Evolutionary conservation across 2,329 filamentous ascomycete genomes (phyloP).

Genomic region (Phoma herbarum): DNA sequence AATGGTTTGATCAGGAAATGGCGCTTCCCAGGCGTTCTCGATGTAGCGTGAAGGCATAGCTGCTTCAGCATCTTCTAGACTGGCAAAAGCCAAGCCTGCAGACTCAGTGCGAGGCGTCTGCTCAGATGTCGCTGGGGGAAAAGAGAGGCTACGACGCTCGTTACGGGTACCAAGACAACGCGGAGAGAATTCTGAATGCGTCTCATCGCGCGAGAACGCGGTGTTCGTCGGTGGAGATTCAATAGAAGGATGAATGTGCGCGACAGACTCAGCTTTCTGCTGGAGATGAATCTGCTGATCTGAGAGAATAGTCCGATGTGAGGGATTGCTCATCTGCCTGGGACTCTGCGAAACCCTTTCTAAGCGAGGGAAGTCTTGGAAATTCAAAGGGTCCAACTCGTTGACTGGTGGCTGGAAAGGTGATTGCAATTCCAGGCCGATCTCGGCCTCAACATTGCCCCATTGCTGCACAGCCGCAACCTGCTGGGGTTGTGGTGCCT

Average conservation of each 20-base stretch:
- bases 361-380: background rate
- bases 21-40: constrained; percentile 4
- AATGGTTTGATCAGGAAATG: constrained; percentile 14
- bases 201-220: background rate
- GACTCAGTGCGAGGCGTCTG: background rate
- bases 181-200: background rate
- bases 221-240: background rate
- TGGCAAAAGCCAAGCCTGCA: background rate
- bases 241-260: background rate
- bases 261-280: background rate
- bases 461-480: background rate
- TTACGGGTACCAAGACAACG: background rate
- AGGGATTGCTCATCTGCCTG: background rate
- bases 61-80: constrained; percentile 6
- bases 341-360: too few relatives aligned
- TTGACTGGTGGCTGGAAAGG: background rate
- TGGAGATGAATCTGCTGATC: background rate
- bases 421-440: background rate
- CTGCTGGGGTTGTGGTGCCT: background rate
- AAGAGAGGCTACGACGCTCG: background rate
- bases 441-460: background rate
- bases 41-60: constrained; percentile 8
- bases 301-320: background rate
- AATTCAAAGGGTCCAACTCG: background rate
- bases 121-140: background rate